Base-by-base conservation (phyloP, 768 basidiomycete species). In the Russula virescens region DNA sequence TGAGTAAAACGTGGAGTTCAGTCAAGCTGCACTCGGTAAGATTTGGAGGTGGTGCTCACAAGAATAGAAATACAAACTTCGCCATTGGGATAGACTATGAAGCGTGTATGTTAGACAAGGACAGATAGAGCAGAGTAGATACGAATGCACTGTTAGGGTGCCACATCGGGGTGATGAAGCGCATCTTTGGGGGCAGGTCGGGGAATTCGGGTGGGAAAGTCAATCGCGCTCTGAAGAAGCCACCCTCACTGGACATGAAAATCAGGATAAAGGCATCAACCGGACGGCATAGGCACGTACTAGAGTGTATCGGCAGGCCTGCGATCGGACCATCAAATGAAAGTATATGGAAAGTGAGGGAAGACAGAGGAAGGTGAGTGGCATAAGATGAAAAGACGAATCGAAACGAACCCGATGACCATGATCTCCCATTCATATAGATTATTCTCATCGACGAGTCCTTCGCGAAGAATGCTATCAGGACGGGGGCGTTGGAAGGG, bases 401-500 rank as follows among this genome's bases (percentile, higher is more conserved):
- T 4, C 31, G 38, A 25, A 51, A 75, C 84, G 62, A 66, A 95
- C 93, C 94, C 93, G 71, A 96, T 96, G 68, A 97, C 87, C 72
- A 97, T 80, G 71, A 98, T 82, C 68, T 97, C 94, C 97, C 97
- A 99, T 77, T 98, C 95, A 62, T 89, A 92, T 14, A 98, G 77
- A 76, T 98, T 95, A 75, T 86, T 82, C 62, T 98, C 96, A 73
- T 98, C 94, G 50, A 94, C 94, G 58, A 99, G 85, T 45, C 96
- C 96, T 86, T 70, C 69, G 69, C 67, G 62, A 34, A 64, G 69
- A 67, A 55, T 70, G 71, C 69, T 71, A 67, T 74, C 71, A 75
- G 73, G 70, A 66, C 67, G 61, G 48, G 38, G 26, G 60, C 35
- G 55, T 53, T 45, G 61, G 56, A 38, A 56, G 43, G 52, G 43